Percentiles rank a stretch among this genome's conserved stretches.
phyloP scores from a whole-genome alignment of 2,329 filamentous ascomycete species.

The Paecilomyces sp. region DNA sequence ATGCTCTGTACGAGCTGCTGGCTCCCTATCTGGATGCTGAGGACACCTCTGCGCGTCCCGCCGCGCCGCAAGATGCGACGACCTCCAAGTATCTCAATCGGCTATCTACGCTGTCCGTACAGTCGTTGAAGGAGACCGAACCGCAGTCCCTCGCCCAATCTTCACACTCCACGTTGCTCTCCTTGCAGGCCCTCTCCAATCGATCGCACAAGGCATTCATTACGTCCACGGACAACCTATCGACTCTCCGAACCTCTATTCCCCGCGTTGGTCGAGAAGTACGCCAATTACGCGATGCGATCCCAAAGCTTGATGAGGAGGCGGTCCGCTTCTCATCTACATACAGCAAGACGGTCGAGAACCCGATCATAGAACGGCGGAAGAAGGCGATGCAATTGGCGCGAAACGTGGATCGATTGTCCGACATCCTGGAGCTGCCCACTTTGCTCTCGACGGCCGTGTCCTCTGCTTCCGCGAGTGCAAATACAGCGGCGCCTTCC shows the following conservation, averaged over 20 bases:
- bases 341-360: slow-evolving; percentile 68
- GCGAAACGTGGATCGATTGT: slow-evolving; percentile 79
- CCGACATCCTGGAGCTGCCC: slow-evolving; percentile 86
- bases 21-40: slow-evolving; percentile 48
- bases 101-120: slow-evolving; percentile 68
- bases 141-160: slow-evolving; percentile 72
- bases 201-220: slow-evolving; percentile 82
- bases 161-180: slow-evolving; percentile 71
- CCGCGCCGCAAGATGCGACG: slow-evolving; percentile 25
- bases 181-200: slow-evolving; percentile 81
- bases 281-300: slow-evolving; percentile 58
- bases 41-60: slow-evolving; percentile 27
- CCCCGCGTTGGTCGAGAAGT: slow-evolving; percentile 61
- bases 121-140: slow-evolving; percentile 66
- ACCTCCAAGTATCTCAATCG: slow-evolving; percentile 67
- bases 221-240: slow-evolving; percentile 68
- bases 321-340: slow-evolving; percentile 74
- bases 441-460: slow-evolving; percentile 71
- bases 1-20: slow-evolving; percentile 69
- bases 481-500: slow-evolving; percentile 35
- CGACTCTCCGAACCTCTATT: slow-evolving; percentile 65
- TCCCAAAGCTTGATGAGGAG: slow-evolving; percentile 72
- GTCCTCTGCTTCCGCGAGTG: slow-evolving; percentile 34
- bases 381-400: slow-evolving; percentile 75
- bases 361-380: slow-evolving; percentile 62